Base-by-base conservation (phyloP, 2,329 filamentous ascomycete species). In the Aspergillus quadricinctus region DNA sequence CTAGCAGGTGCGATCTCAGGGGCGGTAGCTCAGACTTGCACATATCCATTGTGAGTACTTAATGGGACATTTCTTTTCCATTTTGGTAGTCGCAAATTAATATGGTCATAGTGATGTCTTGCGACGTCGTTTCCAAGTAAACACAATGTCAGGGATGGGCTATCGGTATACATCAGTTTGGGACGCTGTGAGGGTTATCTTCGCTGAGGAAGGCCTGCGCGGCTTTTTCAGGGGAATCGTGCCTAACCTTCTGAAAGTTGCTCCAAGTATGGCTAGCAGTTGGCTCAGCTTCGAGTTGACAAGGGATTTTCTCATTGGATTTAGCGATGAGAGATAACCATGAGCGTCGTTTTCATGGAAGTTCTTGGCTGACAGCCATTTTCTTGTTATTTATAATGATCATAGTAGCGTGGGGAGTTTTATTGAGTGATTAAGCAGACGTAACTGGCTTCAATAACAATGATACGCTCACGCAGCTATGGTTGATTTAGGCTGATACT, bases 81-180 rank as follows among this genome's bases (percentile, higher is more conserved):
- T 6, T 2, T 40, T 50, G 40, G 10, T 48, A 29, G 35, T 10
- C 23, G 23, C 31, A n/a, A 49, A 29, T 17, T 65, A 49, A 64
- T 57, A 2, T 43, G 19, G 9, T 29, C 49, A 29, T 59, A 94
- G 90, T 71, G 92, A 96, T 71, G 93, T 99, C 2, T 81, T 99
- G 54, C 89, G 94, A 31, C 87, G 94, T 58, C 85, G 94, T 51
- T 99, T 99, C 73, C 94, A 99, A 72, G 94, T 99, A 78, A 99
- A 99, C 76, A 97, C 94, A 53, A 99, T 99, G 94, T 91, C 89
- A 49, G 94, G 94, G 52, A 93, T 99, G 87, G 94, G 94, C 51
- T 97, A 97, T 76, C 86, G 93, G 72, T 99, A 99, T 78, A 92
- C 89, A 68, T 88, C 87, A 6, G 88, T 99, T 46, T 81, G 85